phyloP scores from a whole-genome alignment of 2,329 filamentous ascomycete genomes.

The Sclerotinia subarctica region DNA sequence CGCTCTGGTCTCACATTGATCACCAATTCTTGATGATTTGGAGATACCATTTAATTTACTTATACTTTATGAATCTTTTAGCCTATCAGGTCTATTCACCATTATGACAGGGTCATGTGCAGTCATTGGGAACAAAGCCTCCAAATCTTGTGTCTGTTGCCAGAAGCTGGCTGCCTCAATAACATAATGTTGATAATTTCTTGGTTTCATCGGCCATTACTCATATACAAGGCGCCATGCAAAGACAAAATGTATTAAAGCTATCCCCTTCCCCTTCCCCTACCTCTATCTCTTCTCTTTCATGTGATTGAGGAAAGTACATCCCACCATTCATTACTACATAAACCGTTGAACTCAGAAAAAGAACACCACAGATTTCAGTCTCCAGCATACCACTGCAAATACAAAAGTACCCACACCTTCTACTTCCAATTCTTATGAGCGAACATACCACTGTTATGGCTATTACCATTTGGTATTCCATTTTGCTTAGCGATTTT shows the following conservation, averaged over 20 bases:
- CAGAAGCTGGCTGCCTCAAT: too few species aligned
- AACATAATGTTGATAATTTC: too few species aligned
- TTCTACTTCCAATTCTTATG: slow-evolving; percentile 5
- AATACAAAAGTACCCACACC: background rate
- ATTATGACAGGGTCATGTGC: too few species aligned
- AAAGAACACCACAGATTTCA: background rate
- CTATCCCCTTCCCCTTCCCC: background rate
- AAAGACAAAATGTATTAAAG: background rate
- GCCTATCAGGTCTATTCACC: too few species aligned
- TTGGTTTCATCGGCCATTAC: too few species aligned
- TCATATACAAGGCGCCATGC: background rate
- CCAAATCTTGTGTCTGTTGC: too few species aligned
- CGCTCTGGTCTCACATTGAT: too few species aligned
- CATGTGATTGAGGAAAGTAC: background rate
- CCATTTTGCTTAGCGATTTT: background rate
- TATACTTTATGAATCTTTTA: too few species aligned
- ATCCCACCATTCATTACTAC: background rate
- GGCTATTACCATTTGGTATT: background rate
- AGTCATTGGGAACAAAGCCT: too few species aligned
- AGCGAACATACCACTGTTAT: slow-evolving; percentile 15
- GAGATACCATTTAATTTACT: too few species aligned
- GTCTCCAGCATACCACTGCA: background rate
- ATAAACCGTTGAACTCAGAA: background rate
- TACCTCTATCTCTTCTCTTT: background rate
- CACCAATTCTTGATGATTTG: too few species aligned